phyloP scores from a whole-genome alignment of 257 asterid genomes.

The Nicotiana otophora region DNA sequence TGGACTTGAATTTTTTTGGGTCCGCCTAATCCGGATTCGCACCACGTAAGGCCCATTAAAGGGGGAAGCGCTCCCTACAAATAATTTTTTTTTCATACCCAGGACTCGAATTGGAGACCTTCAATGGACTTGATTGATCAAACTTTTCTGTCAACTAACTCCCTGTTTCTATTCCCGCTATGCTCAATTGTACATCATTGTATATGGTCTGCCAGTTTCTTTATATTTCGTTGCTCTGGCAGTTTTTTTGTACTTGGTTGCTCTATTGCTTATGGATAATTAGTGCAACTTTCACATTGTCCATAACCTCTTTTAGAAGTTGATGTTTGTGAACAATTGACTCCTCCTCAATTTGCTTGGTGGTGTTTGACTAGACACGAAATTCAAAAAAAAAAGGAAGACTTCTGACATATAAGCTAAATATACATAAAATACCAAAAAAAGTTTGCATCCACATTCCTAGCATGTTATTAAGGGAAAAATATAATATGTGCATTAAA shows the following conservation, averaged over 20 bases:
- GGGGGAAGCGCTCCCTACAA: too few species aligned
- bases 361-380: not conserved
- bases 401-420: not conserved
- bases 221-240: not conserved
- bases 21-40: too few species aligned
- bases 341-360: not conserved
- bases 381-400: not conserved
- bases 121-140: not conserved
- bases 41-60: too few species aligned
- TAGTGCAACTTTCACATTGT: not conserved
- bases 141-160: not conserved
- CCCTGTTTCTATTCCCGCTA: not conserved
- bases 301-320: not conserved
- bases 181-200: not conserved
- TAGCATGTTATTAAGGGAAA: not conserved
- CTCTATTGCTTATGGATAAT: not conserved
- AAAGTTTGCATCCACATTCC: not conserved
- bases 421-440: not conserved
- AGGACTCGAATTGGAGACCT: too few species aligned
- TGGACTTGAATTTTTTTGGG: too few species aligned
- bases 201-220: not conserved
- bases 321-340: not conserved
- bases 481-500: too few species aligned
- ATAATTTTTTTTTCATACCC: too few species aligned
- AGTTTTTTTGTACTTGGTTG: not conserved